Conservation (phyloP, 805 yeast genomes). For the Ogataea saltuana region DNA sequence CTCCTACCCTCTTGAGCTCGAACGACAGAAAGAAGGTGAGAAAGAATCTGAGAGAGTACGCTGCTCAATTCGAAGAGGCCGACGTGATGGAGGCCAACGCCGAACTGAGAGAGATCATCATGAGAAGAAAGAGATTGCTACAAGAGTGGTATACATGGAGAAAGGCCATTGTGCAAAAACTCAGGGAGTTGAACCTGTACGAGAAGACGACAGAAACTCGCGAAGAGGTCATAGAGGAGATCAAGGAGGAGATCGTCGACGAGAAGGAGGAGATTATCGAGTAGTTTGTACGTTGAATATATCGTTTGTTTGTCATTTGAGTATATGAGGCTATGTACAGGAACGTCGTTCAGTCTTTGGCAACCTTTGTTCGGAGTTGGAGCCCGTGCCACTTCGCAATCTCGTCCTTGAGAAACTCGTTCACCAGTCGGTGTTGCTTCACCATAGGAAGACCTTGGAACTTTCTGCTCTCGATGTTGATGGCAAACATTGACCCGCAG, state of each 20-base stretch:
- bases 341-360: slow-evolving; percentile 14
- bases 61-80: slow-evolving; percentile 89
- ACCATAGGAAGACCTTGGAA: slow-evolving; percentile 83
- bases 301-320: slow-evolving; percentile 1
- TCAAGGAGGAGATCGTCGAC: slow-evolving; percentile 71
- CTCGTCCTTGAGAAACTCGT: slow-evolving; percentile 77
- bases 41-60: slow-evolving; percentile 84
- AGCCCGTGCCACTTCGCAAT: slow-evolving; percentile 93
- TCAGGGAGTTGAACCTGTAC: slow-evolving; percentile 48
- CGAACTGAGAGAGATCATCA: slow-evolving; percentile 85
- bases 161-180: slow-evolving; percentile 46
- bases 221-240: slow-evolving; percentile 68
- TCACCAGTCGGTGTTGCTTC: slow-evolving; percentile 91
- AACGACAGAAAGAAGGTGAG: slow-evolving; percentile 86
- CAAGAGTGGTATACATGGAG: slow-evolving; percentile 89
- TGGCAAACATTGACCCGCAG: slow-evolving; percentile 98
- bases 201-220: slow-evolving; percentile 50
- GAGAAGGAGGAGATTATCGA: slow-evolving; percentile 72
- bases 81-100: slow-evolving; percentile 96
- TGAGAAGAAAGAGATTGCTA: slow-evolving; percentile 76
- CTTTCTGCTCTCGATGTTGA: slow-evolving; percentile 64
- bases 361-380: slow-evolving; percentile 74
- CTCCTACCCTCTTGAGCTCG: slow-evolving; percentile 69
- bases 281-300: slow-evolving; percentile 1
- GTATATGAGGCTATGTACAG: slow-evolving; percentile 5